Conservation (phyloP, 2,329 filamentous ascomycete species). For the Fusarium mexicanum region DNA sequence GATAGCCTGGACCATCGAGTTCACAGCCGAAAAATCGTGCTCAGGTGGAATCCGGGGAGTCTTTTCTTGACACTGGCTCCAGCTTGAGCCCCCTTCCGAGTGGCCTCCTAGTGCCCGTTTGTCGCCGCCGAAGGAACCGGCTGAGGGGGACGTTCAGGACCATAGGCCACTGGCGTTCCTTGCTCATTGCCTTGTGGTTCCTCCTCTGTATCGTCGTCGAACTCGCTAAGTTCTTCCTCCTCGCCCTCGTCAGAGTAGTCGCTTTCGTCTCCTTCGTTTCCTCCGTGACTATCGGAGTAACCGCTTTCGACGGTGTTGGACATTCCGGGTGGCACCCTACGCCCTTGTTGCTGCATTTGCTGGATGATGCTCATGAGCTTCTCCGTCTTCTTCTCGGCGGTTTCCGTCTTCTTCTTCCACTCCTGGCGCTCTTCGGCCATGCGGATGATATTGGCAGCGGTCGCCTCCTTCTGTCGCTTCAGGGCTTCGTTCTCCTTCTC, state of each 20-base stretch:
- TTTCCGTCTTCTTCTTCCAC: slow-evolving; percentile 72
- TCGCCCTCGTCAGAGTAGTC: slow-evolving; percentile 73
- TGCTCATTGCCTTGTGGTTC: slow-evolving; percentile 53
- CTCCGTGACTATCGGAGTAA: slow-evolving; percentile 64
- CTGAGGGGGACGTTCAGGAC: slow-evolving; percentile 60
- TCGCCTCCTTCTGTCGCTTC: slow-evolving; percentile 91
- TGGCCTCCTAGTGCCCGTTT: slow-evolving; percentile 56
- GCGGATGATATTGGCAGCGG: slow-evolving; percentile 92
- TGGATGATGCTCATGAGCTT: slow-evolving; percentile 95
- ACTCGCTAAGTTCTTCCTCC: slow-evolving; percentile 71
- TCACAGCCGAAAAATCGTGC: not conserved
- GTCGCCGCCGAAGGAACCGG: slow-evolving; percentile 48
- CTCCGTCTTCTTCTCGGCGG: slow-evolving; percentile 76
- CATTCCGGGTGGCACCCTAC: slow-evolving; percentile 75
- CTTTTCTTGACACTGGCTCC: slow-evolving; percentile 7
- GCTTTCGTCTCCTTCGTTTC: slow-evolving; percentile 65
- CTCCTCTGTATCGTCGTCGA: slow-evolving; percentile 70
- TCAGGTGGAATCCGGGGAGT: not conserved
- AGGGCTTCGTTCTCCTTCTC: slow-evolving; percentile 96
- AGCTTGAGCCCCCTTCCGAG: slow-evolving; percentile 26
- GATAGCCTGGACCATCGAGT: not conserved
- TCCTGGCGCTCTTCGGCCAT: slow-evolving; percentile 96
- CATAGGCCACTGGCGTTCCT: slow-evolving; percentile 54
- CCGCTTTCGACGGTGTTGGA: slow-evolving; percentile 67
- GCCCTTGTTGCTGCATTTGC: slow-evolving; percentile 94